These are phyloP conservation scores for Leccinum longicurvipes DNA, from an alignment of 768 basidiomycete genomes.

Conservation along the genomic window DNA sequence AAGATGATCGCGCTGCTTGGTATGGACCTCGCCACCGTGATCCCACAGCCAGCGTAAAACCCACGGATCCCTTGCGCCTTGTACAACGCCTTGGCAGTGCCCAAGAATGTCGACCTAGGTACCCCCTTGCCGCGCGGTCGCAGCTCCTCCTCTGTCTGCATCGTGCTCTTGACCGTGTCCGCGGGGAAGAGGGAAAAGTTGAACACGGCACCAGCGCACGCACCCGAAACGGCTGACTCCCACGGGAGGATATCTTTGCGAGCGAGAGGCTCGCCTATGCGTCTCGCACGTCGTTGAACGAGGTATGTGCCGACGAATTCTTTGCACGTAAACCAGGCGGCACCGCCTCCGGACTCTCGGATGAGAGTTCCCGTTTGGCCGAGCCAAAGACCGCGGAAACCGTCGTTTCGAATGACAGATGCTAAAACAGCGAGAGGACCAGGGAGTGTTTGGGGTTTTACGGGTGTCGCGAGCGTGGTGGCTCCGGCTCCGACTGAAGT, in stretches of 20 bases:
- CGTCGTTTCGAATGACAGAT: conserved; percentile 60
- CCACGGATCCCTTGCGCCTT: conserved; percentile 72
- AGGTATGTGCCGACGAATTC: conserved; percentile 69
- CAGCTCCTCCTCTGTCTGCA: conserved; percentile 92
- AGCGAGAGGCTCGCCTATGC: conserved; percentile 22
- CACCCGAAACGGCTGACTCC: conserved; percentile 87
- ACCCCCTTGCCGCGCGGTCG: conserved; percentile 44
- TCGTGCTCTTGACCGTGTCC: conserved; percentile 90
- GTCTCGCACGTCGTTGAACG: conserved; percentile 43
- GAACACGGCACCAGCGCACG: conserved; percentile 80
- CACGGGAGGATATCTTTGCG: conserved; percentile 58
- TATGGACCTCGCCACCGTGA: conserved; percentile 81
- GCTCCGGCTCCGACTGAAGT: conserved; percentile 14
- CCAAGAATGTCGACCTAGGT: conserved; percentile 43
- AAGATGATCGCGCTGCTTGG: conserved; percentile 94
- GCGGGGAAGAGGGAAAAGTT: conserved; percentile 92
- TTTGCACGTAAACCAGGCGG: conserved; percentile 90
- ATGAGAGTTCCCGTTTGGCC: conserved; percentile 93
- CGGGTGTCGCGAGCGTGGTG: conserved; percentile 7
- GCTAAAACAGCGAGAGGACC: conserved; percentile 72
- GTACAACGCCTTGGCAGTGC: conserved; percentile 70
- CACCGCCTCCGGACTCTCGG: conserved; percentile 87
- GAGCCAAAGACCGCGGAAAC: conserved; percentile 89
- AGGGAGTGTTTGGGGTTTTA: conserved; percentile 41
- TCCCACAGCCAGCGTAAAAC: conserved; percentile 89